These are phyloP conservation scores for Chlorencoelia australis DNA, from an alignment of 2,329 filamentous ascomycete genomes.

Conservation along the genomic window DNA sequence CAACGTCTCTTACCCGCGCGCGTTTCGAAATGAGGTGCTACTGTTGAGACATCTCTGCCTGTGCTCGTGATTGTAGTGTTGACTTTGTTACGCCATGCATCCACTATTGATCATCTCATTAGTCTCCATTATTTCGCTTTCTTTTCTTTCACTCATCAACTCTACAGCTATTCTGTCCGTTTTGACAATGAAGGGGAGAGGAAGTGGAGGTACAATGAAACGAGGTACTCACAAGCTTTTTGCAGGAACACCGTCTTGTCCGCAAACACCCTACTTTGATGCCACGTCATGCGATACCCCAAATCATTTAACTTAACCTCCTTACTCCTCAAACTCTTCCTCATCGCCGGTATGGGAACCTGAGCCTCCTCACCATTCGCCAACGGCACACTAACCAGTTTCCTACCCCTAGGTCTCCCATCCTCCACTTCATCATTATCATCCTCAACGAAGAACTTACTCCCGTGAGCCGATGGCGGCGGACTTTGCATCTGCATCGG, in stretches of 20 bases:
- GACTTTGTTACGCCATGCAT: conserved; percentile 90
- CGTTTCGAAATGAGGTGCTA: conserved; percentile 81
- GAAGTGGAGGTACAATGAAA: neutral
- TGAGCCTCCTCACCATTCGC: conserved; percentile 63
- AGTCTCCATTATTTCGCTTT: conserved; percentile 1
- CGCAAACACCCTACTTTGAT: conserved; percentile 85
- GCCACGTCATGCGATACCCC: conserved; percentile 93
- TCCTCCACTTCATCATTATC: conserved; percentile 42
- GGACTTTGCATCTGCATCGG: conserved; percentile 87
- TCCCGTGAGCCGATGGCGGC: conserved; percentile 64
- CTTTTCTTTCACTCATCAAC: too few species aligned
- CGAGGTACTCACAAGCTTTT: conserved; percentile 68
- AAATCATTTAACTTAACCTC: conserved; percentile 90
- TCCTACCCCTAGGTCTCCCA: conserved; percentile 27
- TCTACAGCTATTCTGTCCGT: too few species aligned
- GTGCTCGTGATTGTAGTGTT: conserved; percentile 68
- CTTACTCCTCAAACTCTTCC: conserved; percentile 58
- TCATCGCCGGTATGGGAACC: conserved; percentile 65
- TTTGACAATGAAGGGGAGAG: too few species aligned
- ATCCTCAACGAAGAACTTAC: conserved; percentile 64
- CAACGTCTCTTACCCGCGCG: conserved; percentile 74
- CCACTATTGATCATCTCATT: conserved; percentile 47
- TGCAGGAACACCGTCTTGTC: conserved; percentile 81
- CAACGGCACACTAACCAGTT: conserved; percentile 53
- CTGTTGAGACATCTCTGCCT: conserved; percentile 62